Base-by-base conservation (phyloP, 352 stramenopile genomes). In the Albugo candida region DNA sequence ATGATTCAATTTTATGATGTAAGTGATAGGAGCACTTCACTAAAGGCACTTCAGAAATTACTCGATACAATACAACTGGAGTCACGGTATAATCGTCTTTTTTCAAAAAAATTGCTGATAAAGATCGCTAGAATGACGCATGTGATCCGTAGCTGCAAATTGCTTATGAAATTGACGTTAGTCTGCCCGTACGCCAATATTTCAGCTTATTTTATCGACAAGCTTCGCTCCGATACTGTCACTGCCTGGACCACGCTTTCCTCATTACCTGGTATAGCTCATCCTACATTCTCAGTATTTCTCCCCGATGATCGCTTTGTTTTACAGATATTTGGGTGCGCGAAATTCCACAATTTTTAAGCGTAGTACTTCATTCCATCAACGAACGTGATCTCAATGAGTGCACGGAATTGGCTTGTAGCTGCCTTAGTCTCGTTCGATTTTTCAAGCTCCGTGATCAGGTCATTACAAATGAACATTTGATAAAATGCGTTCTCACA, bases 161-260 rank as follows among this genome's bases (percentile, higher is more conserved):
- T 24, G 38, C 38, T 43, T 24, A 24, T 24, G 38, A 24, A 19
- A 24, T 8, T 43, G 17, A 24, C 38, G 38, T 8, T 43, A 8
- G 3, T 8, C 38, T 88, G 75, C 38, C 75, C 72, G 2, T 88
- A 85, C 47, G 72, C 63, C 10, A 88, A 88, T 16, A 68, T 83
- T 12, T 51, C 56, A 11, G 75, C 75, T 5, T 60, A 80, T 14
- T 42, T 88, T 13, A 47, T 88, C 6, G 75, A 88, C 59, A 62
- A 61, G 46, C 46, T 81, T 27, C 67, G 75, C 49, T 49, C 44
- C 6, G 68, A 77, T 38, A 56, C 56, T 16, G 65, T 81, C 11
- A 40, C 51, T 6, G 47, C 34, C 0, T 87, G 70, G 71, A 54
- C 53, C 1, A 36, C 24, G 24, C 24, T 31, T 3, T 31, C 24